Evolutionary conservation across 2,329 filamentous ascomycete species (phyloP).

Genomic region (Boeremia exigua): DNA sequence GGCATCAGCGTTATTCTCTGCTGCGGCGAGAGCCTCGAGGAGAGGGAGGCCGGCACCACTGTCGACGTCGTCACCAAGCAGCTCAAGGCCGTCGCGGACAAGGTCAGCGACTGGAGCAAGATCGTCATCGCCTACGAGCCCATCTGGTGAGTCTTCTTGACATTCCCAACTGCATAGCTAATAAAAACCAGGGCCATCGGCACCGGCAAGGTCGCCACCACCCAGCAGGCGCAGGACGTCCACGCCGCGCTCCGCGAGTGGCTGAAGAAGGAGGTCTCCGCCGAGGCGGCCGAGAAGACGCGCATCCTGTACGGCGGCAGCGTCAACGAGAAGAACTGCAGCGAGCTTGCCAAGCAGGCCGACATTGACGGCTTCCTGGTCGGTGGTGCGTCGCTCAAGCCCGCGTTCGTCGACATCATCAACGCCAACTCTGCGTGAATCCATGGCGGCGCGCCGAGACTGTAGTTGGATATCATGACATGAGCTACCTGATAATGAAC

Average conservation of each 20-base stretch:
- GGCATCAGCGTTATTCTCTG: slow-evolving; percentile 93
- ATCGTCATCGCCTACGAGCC: slow-evolving; percentile 98
- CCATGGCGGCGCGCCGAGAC: slow-evolving; percentile 41
- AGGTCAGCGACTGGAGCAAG: slow-evolving; percentile 87
- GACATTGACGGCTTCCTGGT: slow-evolving; percentile 99
- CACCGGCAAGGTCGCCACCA: slow-evolving; percentile 68
- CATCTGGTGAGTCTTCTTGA: slow-evolving; percentile 74
- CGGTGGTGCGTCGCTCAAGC: slow-evolving; percentile 95
- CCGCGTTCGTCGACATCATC: slow-evolving; percentile 80
- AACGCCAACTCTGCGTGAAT: slow-evolving; percentile 60
- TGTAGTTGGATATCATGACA: slow-evolving; percentile 40
- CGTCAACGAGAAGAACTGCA: slow-evolving; percentile 98
- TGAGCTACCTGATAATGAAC: slow-evolving; percentile 14
- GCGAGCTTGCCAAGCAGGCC: slow-evolving; percentile 84
- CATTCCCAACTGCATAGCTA: slow-evolving; percentile 4
- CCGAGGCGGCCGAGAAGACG: slow-evolving; percentile 81
- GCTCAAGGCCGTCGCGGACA: slow-evolving; percentile 80
- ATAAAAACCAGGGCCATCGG: slow-evolving; percentile 67
- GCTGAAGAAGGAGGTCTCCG: slow-evolving; percentile 76
- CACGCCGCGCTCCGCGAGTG: slow-evolving; percentile 85
- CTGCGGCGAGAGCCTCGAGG: slow-evolving; percentile 93
- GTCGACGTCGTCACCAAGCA: slow-evolving; percentile 85
- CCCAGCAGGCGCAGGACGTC: slow-evolving; percentile 52
- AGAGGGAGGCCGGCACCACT: slow-evolving; percentile 85
- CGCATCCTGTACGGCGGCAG: slow-evolving; percentile 96